phyloP scores from a whole-genome alignment of 345 rosid genomes.

The Nasturtium officinale region DNA sequence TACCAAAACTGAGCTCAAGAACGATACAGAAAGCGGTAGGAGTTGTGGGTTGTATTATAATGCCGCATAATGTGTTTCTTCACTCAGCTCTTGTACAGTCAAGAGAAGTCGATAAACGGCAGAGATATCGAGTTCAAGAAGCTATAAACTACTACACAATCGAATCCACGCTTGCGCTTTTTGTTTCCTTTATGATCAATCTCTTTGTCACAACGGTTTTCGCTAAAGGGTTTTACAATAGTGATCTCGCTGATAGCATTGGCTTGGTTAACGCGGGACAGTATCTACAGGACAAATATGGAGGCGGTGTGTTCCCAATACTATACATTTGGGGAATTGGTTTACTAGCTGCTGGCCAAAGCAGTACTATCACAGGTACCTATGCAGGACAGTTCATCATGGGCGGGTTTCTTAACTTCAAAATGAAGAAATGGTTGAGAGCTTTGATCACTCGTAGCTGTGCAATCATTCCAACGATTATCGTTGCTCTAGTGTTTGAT shows the following conservation, averaged over 20 bases:
- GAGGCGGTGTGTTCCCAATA: conserved; percentile 88
- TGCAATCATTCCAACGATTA: conserved; percentile 81
- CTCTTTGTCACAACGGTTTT: conserved; percentile 89
- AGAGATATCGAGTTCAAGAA: conserved; percentile 74
- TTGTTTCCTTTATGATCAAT: conserved; percentile 79
- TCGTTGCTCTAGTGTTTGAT: conserved; percentile 79
- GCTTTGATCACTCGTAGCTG: conserved; percentile 89
- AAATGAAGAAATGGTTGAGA: conserved; percentile 91
- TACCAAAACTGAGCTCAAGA: conserved; percentile 81
- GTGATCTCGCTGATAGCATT: conserved; percentile 68
- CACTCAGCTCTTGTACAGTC: conserved; percentile 97
- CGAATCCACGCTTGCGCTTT: conserved; percentile 74
- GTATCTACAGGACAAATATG: conserved; percentile 83
- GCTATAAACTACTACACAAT: conserved; percentile 87
- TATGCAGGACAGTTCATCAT: conserved; percentile 95
- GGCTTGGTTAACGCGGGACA: conserved; percentile 88
- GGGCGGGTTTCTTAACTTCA: conserved; percentile 91
- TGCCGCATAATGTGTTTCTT: conserved; percentile 95
- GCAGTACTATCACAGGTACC: conserved; percentile 92
- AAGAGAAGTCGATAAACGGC: conserved; percentile 66
- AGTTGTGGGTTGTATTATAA: conserved; percentile 90
- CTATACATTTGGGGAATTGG: conserved; percentile 94
- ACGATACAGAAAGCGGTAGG: conserved; percentile 93
- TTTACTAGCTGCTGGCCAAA: conserved; percentile 90
- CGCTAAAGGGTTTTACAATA: conserved; percentile 84